Evolutionary conservation across 352 stramenopile genomes (phyloP), one percentile per base, ranked within the genome.

Genomic region (Blastocystis sp.): DNA sequence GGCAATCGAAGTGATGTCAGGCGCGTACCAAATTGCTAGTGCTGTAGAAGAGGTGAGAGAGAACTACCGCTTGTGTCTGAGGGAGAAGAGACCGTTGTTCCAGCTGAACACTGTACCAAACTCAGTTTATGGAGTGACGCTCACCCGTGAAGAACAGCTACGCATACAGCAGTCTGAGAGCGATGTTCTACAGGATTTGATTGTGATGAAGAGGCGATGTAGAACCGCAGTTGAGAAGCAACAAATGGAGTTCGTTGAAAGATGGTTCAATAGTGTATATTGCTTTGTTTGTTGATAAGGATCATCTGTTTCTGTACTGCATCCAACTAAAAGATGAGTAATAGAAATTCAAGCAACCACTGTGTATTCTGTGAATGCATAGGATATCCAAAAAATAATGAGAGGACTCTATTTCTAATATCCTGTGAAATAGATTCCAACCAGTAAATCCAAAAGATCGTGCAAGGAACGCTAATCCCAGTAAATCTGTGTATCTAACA

Each of bases 151-250:
- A 59, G 50, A 59, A 59, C 50, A 59, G 30, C 7, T 34, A 9
- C 26, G 11, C 56, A 9, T 78, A 59, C 16, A 53, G 39, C 24
- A 56, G 26, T 18, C 20, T 53, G 39, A 45, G 7, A 11, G 37
- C 56, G 8, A 3, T 37, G n/a, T 39, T 9, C 20, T 78, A 59
- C 34, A 37, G 8, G 39, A 75, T 24, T 43, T 39, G 50, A 9
- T 78, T 78, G 7, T 78, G 66, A 78, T 62, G 66, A 78, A n/a
- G 37, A 66, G 13, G n/a, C 66, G 24, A 16, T 78, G 26, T 39
- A 55, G n/a, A 26, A 62, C 3, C 0, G 6, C 26, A 78, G 34
- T 78, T 55, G 43, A 78, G 9, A 18, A 78, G 37, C 34, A 78
- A 55, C 66, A 78, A 78, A n/a, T 78, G 20, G 66, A 78, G 20